phyloP scores from a whole-genome alignment of 2,329 filamentous ascomycete genomes.

The Fusarium ambrosium region DNA sequence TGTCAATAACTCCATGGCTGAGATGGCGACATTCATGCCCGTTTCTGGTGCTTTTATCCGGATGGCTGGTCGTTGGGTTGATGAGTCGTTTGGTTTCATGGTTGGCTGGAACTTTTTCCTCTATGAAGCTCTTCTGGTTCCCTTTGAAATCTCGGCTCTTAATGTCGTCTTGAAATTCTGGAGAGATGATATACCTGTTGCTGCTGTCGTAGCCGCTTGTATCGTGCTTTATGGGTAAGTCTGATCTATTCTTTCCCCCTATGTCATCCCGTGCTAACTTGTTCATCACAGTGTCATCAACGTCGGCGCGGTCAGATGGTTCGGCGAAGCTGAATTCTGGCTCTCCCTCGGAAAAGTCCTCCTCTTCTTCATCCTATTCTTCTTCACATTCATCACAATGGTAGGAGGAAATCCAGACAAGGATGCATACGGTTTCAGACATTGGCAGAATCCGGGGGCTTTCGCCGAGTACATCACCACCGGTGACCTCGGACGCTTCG shows the following conservation, averaged over 20 bases:
- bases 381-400: conserved; percentile 21
- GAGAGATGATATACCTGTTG: conserved; percentile 16
- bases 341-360: conserved; percentile 14
- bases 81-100: conserved; percentile 18
- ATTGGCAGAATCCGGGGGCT: conserved; percentile 8
- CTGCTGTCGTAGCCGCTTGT: conserved; percentile 7
- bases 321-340: conserved; percentile 19
- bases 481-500: conserved; percentile 1
- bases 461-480: conserved; percentile 6
- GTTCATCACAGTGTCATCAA: conserved; percentile 1
- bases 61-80: conserved; percentile 16
- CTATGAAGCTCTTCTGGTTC: conserved; percentile 14
- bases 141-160: conserved; percentile 14
- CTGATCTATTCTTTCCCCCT: no score
- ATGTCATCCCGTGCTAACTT: neutral
- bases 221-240: conserved; percentile 8
- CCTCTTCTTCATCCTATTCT: conserved; percentile 15
- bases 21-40: conserved; percentile 11
- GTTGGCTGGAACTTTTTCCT: conserved; percentile 21
- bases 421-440: conserved; percentile 6
- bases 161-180: conserved; percentile 14
- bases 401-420: conserved; percentile 9
- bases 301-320: conserved; percentile 13
- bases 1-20: conserved; percentile 15
- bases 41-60: conserved; percentile 14